phyloP scores from a whole-genome alignment of 345 rosid genomes.

The Lumnitzera littorea region DNA sequence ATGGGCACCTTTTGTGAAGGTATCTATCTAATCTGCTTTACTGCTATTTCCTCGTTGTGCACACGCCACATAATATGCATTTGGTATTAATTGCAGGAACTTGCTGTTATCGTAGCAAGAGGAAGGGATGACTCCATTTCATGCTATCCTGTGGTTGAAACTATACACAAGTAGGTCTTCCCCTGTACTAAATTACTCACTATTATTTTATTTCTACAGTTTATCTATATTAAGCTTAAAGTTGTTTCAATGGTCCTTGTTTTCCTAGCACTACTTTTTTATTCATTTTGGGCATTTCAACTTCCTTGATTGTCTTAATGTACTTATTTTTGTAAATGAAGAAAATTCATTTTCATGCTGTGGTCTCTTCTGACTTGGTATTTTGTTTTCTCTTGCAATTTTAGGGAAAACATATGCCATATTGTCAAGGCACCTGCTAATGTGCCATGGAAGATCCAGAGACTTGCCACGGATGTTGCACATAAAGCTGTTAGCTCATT shows the following conservation, averaged over 20 bases:
- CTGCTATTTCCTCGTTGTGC: background rate
- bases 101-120: conserved; percentile 92
- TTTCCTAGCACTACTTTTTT: background rate
- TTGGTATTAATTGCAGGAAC: conserved; percentile 38
- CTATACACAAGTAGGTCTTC: conserved; percentile 66
- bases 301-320: no score
- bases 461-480: conserved; percentile 82
- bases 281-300: no score
- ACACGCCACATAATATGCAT: background rate
- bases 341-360: no score
- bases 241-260: background rate
- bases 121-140: conserved; percentile 75
- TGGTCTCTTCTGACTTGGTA: no score
- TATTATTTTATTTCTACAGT: no score
- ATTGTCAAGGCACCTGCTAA: conserved; percentile 89
- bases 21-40: conserved; percentile 12
- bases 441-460: conserved; percentile 71
- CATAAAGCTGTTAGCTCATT: conserved; percentile 67
- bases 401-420: conserved; percentile 92
- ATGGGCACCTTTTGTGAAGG: conserved; percentile 91
- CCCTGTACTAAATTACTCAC: no score
- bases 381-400: conserved; percentile 3
- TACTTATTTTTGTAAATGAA: no score
- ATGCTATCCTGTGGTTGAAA: conserved; percentile 93
- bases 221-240: no score